Percentiles rank a stretch among this genome's conserved stretches.
Conservation (phyloP, 2,329 filamentous ascomycete genomes). For the Aspergillus fumigatiaffinis region DNA sequence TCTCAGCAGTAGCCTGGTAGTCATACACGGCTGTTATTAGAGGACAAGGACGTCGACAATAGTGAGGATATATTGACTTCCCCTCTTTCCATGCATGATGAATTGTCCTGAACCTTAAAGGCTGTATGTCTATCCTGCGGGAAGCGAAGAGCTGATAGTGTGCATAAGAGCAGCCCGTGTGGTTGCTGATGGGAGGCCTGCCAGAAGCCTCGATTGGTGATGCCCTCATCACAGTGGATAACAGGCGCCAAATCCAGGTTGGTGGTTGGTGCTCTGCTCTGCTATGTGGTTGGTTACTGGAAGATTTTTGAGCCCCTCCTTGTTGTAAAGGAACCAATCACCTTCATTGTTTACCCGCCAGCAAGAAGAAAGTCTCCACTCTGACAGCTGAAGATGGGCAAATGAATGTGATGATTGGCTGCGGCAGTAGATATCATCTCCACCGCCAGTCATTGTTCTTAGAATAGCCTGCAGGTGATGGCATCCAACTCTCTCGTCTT, state of each 20-base stretch:
- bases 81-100: background rate
- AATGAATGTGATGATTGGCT: background rate
- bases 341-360: conserved; percentile 6
- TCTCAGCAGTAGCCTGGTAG: background rate
- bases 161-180: background rate
- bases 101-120: conserved; percentile 1
- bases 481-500: background rate
- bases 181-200: background rate
- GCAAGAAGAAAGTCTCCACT: background rate
- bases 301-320: background rate
- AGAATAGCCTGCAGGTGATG: background rate
- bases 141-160: background rate
- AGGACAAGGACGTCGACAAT: too few relatives aligned
- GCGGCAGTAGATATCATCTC: background rate
- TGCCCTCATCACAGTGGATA: conserved; percentile 2
- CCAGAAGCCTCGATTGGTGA: background rate
- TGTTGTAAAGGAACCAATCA: conserved; percentile 4
- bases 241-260: conserved; percentile 15
- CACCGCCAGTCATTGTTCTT: background rate
- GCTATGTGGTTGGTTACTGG: background rate
- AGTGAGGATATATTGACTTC: background rate
- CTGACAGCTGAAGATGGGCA: background rate
- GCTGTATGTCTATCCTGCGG: background rate
- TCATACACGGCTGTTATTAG: background rate
- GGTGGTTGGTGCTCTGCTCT: conserved; percentile 9